Conservation (phyloP, 2,329 filamentous ascomycete genomes). For the Talaromyces rugulosus region DNA sequence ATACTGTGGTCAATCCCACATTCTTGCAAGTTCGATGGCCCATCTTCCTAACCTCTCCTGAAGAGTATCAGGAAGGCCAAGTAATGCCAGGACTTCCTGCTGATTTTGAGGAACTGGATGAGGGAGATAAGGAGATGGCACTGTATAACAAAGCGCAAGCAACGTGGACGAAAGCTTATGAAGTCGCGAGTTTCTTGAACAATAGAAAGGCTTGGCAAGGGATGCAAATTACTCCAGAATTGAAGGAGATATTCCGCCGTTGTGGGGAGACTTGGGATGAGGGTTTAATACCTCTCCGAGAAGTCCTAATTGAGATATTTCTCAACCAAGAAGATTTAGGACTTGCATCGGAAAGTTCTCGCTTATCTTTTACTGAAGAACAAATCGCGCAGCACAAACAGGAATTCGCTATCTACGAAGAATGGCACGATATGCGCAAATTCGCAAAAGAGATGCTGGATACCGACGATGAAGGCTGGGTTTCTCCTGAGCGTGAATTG, state of each 20-base stretch:
- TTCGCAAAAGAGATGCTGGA: slow-evolving; percentile 19
- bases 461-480: slow-evolving; percentile 26
- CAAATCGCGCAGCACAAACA: slow-evolving; percentile 20
- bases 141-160: slow-evolving; percentile 8
- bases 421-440: slow-evolving; percentile 21
- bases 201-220: slow-evolving; percentile 15
- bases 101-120: slow-evolving; percentile 17
- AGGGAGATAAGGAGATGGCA: slow-evolving; percentile 15
- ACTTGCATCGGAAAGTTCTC: slow-evolving; percentile 17
- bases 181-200: slow-evolving; percentile 16
- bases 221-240: slow-evolving; percentile 16
- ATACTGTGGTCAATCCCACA: slow-evolving; percentile 18
- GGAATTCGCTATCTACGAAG: slow-evolving; percentile 21
- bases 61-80: slow-evolving; percentile 16
- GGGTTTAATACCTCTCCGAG: slow-evolving; percentile 23
- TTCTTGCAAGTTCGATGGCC: slow-evolving; percentile 20
- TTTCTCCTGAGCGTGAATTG: slow-evolving; percentile 22
- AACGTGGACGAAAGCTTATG: slow-evolving; percentile 21
- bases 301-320: slow-evolving; percentile 4
- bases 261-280: slow-evolving; percentile 20
- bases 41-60: slow-evolving; percentile 15
- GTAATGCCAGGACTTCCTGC: slow-evolving; percentile 16
- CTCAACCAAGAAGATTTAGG: slow-evolving; percentile 18
- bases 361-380: slow-evolving; percentile 19
- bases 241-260: slow-evolving; percentile 21